A percentile compares a stretch with the other conserved stretches of the same genome.
phyloP scores from a whole-genome alignment of 495 filamentous ascomycete species.

The Penicillium pancosmium region DNA sequence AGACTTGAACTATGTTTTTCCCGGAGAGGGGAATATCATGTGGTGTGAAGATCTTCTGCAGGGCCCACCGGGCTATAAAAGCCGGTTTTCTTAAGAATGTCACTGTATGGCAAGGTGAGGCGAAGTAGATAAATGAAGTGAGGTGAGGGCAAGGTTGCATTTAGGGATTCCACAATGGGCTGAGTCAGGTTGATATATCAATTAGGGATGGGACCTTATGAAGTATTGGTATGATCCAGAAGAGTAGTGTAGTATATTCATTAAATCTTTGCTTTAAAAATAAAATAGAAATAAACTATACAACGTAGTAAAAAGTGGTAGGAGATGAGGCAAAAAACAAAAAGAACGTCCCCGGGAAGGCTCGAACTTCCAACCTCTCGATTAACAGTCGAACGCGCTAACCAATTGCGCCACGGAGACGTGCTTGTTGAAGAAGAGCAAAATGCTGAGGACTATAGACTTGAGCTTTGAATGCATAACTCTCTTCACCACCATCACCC shows the following conservation, averaged over 20 bases:
- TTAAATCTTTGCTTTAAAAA: too few species aligned
- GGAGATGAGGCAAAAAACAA: conserved; percentile 6
- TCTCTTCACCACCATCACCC: too few species aligned
- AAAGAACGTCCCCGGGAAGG: conserved; percentile 44
- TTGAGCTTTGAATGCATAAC: too few species aligned
- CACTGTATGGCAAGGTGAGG: not conserved
- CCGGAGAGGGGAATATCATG: conserved; percentile 5
- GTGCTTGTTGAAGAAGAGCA: conserved; percentile 3
- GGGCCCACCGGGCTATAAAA: not conserved
- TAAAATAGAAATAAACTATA: not conserved
- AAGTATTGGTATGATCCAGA: not conserved
- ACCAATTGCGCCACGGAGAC: conserved; percentile 53
- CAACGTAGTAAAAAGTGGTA: not conserved
- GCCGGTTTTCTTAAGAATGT: not conserved
- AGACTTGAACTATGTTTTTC: not conserved
- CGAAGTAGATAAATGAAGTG: not conserved
- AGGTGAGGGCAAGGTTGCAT: conserved; percentile 21
- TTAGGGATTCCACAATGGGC: not conserved
- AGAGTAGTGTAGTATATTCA: too few species aligned
- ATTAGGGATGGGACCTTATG: not conserved
- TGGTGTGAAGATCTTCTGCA: conserved; percentile 17
- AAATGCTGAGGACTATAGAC: not conserved
- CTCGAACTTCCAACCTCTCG: conserved; percentile 54
- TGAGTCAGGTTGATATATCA: conserved; percentile 2
- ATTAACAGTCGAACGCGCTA: conserved; percentile 57